phyloP scores from a whole-genome alignment of 306 rosid genomes.

The Corylus americana region DNA sequence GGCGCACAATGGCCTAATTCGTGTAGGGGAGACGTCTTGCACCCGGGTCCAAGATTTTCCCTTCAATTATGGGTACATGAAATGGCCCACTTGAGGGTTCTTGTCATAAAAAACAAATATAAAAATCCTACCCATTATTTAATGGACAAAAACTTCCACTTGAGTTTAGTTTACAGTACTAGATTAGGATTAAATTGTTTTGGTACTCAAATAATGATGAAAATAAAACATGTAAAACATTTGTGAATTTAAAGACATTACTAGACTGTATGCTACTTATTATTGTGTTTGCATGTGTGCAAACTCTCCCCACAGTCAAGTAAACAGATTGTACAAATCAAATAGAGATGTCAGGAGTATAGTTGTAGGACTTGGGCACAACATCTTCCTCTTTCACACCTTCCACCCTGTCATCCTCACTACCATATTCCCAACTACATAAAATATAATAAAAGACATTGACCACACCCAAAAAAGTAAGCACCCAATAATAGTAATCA shows the following conservation, averaged over 20 bases:
- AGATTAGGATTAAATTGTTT: no score
- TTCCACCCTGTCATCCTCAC: constrained; percentile 14
- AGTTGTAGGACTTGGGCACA: constrained; percentile 11
- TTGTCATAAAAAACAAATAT: no score
- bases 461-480: constrained; percentile 38
- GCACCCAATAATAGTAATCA: constrained; percentile 65
- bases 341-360: neutral
- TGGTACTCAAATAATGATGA: neutral
- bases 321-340: neutral
- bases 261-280: no score
- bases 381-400: constrained; percentile 1
- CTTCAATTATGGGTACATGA: no score
- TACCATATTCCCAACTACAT: constrained; percentile 64
- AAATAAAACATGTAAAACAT: no score
- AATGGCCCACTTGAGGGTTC: no score
- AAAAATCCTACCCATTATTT: no score
- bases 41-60: no score
- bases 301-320: neutral
- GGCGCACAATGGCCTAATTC: no score
- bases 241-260: no score
- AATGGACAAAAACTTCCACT: no score
- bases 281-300: neutral
- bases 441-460: constrained; percentile 57
- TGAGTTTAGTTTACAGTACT: neutral
- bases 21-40: no score